A percentile compares a stretch with the other conserved stretches of the same genome.
Evolutionary conservation across 257 asterid genomes (phyloP).

Genomic region (Solanum appendiculatum): DNA sequence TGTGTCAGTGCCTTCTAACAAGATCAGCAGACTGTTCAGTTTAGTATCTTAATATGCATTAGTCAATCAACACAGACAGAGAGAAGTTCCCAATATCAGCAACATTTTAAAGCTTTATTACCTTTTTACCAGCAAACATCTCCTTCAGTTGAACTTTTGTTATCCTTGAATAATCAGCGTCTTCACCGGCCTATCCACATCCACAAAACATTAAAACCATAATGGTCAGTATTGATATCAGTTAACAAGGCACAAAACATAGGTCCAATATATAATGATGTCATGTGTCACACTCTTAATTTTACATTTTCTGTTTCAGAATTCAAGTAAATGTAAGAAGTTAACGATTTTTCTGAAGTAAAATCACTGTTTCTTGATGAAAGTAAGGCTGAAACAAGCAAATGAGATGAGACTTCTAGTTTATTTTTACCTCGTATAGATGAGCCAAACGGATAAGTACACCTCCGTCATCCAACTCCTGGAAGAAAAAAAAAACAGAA

Average conservation of each 20-base stretch:
- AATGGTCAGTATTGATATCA: not conserved
- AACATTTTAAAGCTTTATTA: not conserved
- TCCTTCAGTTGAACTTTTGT: constrained; percentile 63
- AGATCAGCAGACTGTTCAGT: not conserved
- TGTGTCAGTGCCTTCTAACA: not conserved
- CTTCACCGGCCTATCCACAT: constrained; percentile 70
- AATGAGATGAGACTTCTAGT: not conserved
- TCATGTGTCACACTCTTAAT: not conserved
- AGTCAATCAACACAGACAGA: not conserved
- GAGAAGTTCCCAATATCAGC: not conserved
- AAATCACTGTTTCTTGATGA: not conserved
- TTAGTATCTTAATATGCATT: not conserved
- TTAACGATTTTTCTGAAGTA: not conserved
- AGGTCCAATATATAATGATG: not conserved
- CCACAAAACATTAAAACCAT: not conserved
- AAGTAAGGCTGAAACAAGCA: not conserved
- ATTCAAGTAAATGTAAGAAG: not conserved
- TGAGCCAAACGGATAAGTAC: constrained; percentile 79
- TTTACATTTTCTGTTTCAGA: not conserved
- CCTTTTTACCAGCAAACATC: constrained; percentile 60
- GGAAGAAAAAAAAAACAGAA: not conserved
- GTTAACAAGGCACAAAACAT: not conserved
- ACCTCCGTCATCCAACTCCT: constrained; percentile 52
- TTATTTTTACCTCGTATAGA: constrained; percentile 57
- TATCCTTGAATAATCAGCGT: constrained; percentile 41